A percentile compares a stretch with the other conserved stretches of the same genome.
Conservation (phyloP, 192 early-diverging fungal species). For the Nowakowskiella sp. region DNA sequence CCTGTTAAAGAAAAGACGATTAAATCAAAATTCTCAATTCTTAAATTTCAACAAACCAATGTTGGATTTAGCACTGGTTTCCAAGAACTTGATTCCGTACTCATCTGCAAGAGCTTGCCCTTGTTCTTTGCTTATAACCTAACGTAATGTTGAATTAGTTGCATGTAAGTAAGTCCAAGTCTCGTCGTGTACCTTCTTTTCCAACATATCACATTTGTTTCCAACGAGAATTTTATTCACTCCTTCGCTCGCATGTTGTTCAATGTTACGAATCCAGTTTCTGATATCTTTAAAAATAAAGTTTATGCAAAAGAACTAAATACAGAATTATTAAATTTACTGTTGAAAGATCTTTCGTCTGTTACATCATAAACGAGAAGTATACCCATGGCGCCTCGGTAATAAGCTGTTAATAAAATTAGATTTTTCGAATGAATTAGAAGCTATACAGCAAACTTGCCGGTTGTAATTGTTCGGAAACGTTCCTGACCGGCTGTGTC, state of each 20-base stretch:
- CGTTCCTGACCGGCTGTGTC: conserved; percentile 99
- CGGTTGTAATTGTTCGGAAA: conserved; percentile 97
- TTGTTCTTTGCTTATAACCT: conserved; percentile 92
- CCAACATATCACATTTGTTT: conserved; percentile 98
- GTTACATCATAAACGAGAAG: conserved; percentile 97
- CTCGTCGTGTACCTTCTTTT: conserved; percentile 62
- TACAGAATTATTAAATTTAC: conserved; percentile 36
- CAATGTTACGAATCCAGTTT: conserved; percentile 99
- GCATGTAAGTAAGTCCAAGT: not conserved
- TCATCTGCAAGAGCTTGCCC: conserved; percentile 93
- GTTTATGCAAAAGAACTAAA: too few relatives aligned
- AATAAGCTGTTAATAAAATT: conserved; percentile 66
- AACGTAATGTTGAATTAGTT: conserved; percentile 1
- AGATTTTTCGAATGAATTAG: not conserved
- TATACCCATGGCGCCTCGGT: conserved; percentile 99
- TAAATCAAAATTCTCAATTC: not conserved
- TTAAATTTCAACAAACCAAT: conserved; percentile 47
- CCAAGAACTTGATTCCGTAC: conserved; percentile 89
- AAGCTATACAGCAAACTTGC: conserved; percentile 29
- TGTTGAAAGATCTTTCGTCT: conserved; percentile 96
- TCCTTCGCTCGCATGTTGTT: conserved; percentile 97
- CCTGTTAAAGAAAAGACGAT: conserved; percentile 17
- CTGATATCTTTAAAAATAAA: conserved; percentile 68
- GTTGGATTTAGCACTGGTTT: conserved; percentile 98
- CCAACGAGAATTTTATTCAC: conserved; percentile 99